Conservation (phyloP, 805 yeast species). For the Huiozyma naganishii region DNA sequence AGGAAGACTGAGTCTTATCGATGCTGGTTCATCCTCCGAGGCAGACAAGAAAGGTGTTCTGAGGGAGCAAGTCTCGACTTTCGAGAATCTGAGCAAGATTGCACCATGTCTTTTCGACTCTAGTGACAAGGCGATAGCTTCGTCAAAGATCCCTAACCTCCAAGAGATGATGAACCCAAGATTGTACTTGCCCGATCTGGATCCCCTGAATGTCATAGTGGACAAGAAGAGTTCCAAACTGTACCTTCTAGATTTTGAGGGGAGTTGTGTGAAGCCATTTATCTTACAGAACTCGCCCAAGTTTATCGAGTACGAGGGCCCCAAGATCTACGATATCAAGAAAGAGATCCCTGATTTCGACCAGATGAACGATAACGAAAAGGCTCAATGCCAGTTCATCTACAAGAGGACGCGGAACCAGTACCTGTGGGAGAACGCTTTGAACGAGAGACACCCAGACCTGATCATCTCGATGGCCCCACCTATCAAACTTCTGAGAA, state of each 20-base stretch:
- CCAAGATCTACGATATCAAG: constrained; percentile 65
- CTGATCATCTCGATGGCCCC: constrained; percentile 75
- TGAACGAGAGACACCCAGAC: constrained; percentile 53
- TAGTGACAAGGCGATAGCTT: constrained; percentile 30
- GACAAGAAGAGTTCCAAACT: constrained; percentile 30
- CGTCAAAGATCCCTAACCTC: constrained; percentile 47
- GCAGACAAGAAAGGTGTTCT: constrained; percentile 31
- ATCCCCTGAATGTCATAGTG: constrained; percentile 75
- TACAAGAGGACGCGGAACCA: constrained; percentile 86
- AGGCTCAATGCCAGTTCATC: constrained; percentile 77
- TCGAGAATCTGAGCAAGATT: constrained; percentile 45
- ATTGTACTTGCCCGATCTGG: constrained; percentile 71
- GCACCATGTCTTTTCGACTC: constrained; percentile 47
- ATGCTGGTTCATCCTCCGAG: constrained; percentile 6
- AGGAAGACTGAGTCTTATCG: constrained; percentile 34
- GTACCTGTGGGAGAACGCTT: constrained; percentile 70
- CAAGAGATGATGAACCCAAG: constrained; percentile 60
- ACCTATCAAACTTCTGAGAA: constrained; percentile 64
- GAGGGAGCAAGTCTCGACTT: constrained; percentile 46
- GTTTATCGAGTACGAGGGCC: constrained; percentile 80
- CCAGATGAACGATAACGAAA: constrained; percentile 56
- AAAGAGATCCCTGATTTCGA: constrained; percentile 67
- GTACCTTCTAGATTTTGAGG: constrained; percentile 75
- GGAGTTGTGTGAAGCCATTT: constrained; percentile 70
- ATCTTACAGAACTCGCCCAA: constrained; percentile 68